phyloP scores from a whole-genome alignment of 2,329 filamentous ascomycete species.

The Cytospora leucostoma region DNA sequence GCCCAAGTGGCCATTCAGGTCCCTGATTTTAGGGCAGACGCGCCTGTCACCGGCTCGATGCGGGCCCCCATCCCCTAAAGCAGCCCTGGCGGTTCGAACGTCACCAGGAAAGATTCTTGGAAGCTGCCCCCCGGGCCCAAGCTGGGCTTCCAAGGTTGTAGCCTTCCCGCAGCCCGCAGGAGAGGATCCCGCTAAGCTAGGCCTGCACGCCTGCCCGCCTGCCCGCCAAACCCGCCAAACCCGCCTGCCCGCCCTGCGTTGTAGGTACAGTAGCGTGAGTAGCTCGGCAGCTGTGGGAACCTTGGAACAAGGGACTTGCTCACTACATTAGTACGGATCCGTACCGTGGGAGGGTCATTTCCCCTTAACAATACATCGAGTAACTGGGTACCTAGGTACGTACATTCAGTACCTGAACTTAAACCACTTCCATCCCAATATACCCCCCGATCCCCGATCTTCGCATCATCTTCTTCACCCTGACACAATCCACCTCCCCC shows the following conservation, averaged over 20 bases:
- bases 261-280: background rate
- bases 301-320: background rate
- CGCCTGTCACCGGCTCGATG: background rate
- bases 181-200: background rate
- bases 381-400: too few relatives aligned
- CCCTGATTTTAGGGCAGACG: background rate
- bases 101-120: background rate
- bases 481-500: background rate
- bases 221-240: background rate
- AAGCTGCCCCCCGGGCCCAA: background rate
- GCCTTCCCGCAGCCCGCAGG: background rate
- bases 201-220: background rate
- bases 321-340: background rate
- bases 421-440: slow-evolving; percentile 2
- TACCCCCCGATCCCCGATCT: slow-evolving; percentile 1
- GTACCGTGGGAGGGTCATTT: background rate
- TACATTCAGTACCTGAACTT: background rate
- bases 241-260: too few relatives aligned
- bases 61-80: background rate
- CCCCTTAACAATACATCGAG: background rate
- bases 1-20: background rate
- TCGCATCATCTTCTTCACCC: slow-evolving; percentile 1
- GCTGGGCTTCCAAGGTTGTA: too few relatives aligned
- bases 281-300: too few relatives aligned
- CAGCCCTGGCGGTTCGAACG: background rate